Conservation (phyloP, 2,329 filamentous ascomycete genomes). For the Arthroderma sp. region DNA sequence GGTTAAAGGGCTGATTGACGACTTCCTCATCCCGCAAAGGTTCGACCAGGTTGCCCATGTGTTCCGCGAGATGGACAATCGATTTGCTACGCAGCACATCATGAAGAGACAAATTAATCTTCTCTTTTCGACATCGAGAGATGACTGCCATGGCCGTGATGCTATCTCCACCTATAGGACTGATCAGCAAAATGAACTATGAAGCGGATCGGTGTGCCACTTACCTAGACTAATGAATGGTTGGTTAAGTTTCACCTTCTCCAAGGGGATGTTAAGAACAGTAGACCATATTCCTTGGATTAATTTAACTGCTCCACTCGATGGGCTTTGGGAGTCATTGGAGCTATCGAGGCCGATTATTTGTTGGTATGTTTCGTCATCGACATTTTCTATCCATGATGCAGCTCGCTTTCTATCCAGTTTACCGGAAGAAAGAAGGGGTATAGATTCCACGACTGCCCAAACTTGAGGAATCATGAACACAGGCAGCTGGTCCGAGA, state of each 20-base stretch:
- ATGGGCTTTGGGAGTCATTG: slow-evolving; percentile 2
- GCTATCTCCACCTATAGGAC: slow-evolving; percentile 32
- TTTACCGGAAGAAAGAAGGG: slow-evolving; percentile 8
- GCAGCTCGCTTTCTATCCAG: slow-evolving; percentile 21
- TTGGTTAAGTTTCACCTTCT: slow-evolving; percentile 22
- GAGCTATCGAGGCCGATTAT: slow-evolving; percentile 21
- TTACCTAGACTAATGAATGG: slow-evolving; percentile 25
- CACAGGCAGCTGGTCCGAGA: slow-evolving; percentile 22
- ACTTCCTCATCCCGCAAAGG: slow-evolving; percentile 7
- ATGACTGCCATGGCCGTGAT: slow-evolving; percentile 39
- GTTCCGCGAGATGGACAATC: slow-evolving; percentile 24
- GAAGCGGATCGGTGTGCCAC: neutral
- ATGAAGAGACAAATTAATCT: slow-evolving; percentile 34
- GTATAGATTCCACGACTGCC: slow-evolving; percentile 7
- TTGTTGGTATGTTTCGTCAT: slow-evolving; percentile 26
- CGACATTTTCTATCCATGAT: slow-evolving; percentile 32
- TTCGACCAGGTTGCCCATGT: slow-evolving; percentile 20
- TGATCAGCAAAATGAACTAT: neutral
- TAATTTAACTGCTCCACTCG: slow-evolving; percentile 10
- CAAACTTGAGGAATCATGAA: slow-evolving; percentile 11
- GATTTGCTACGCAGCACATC: slow-evolving; percentile 37
- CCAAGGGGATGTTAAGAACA: slow-evolving; percentile 22
- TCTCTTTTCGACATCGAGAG: slow-evolving; percentile 33
- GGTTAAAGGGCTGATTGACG: slow-evolving; percentile 10
- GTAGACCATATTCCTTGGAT: slow-evolving; percentile 20